phyloP scores from a whole-genome alignment of 1,284 basidiomycete genomes.

The Apiotrichum montevideense region DNA sequence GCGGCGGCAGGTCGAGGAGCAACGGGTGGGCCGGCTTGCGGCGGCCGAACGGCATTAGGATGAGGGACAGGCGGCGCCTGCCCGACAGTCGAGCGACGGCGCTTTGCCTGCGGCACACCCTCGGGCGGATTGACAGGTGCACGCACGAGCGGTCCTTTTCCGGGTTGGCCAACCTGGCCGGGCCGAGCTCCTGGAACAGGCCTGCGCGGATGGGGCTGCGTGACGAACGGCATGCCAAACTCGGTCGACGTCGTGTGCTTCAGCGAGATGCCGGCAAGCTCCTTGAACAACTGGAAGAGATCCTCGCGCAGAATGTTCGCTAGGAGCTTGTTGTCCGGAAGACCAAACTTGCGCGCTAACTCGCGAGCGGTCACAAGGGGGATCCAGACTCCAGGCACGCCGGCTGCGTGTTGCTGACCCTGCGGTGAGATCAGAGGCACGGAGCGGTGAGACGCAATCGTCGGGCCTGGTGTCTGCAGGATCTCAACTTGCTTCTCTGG shows the following conservation, averaged over 20 bases:
- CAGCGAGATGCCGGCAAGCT: slow-evolving; percentile 31
- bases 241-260: slow-evolving; percentile 29
- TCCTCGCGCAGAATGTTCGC: slow-evolving; percentile 33
- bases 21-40: not conserved
- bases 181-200: not conserved
- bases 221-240: slow-evolving; percentile 30
- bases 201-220: slow-evolving; percentile 7
- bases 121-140: slow-evolving; percentile 32
- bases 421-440: slow-evolving; percentile 21
- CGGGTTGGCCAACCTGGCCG: slow-evolving; percentile 7
- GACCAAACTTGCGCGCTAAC: slow-evolving; percentile 23
- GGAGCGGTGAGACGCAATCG: slow-evolving; percentile 22
- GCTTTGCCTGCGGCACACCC: slow-evolving; percentile 37
- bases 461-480: slow-evolving; percentile 24
- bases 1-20: too few relatives aligned
- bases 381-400: slow-evolving; percentile 39
- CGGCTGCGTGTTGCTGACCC: slow-evolving; percentile 25
- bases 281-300: slow-evolving; percentile 36
- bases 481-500: slow-evolving; percentile 22
- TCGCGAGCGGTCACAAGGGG: slow-evolving; percentile 31
- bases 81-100: slow-evolving; percentile 36
- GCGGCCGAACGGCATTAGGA: not conserved
- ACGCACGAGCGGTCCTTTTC: slow-evolving; percentile 34
- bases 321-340: slow-evolving; percentile 20
- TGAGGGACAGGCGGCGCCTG: not conserved